Conservation (phyloP, 129 eudicot genomes). For the Chrysanthemum lavandulifolium region DNA sequence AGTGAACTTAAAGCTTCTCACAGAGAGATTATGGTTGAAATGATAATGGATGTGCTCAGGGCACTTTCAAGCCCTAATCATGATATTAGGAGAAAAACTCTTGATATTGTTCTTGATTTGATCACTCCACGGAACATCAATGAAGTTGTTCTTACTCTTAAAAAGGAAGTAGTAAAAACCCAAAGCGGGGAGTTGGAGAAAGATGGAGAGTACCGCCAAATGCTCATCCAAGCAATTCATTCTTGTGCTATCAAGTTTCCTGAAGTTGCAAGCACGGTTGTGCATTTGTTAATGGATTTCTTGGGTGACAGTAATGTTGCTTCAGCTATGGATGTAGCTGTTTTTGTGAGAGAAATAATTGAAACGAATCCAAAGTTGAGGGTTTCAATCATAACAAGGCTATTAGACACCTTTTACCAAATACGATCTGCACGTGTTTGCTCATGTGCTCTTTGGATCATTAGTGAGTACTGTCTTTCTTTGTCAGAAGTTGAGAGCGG, state of each 20-base stretch:
- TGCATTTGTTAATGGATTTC: conserved; percentile 94
- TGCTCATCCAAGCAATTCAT: conserved; percentile 98
- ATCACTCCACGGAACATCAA: conserved; percentile 90
- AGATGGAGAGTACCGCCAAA: conserved; percentile 88
- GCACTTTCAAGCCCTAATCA: conserved; percentile 98
- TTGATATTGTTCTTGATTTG: conserved; percentile 87
- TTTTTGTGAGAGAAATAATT: conserved; percentile 88
- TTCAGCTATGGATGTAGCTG: conserved; percentile 94
- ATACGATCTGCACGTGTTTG: conserved; percentile 96
- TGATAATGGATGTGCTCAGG: conserved; percentile 96
- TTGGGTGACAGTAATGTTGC: conserved; percentile 94
- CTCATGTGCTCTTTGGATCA: conserved; percentile 96
- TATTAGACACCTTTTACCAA: conserved; percentile 89
- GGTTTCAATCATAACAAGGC: conserved; percentile 84
- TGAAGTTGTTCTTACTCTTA: conserved; percentile 84
- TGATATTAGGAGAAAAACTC: conserved; percentile 85
- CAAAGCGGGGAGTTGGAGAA: conserved; percentile 96
- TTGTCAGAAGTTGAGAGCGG: conserved; percentile 96
- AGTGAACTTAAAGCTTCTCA: conserved; percentile 80
- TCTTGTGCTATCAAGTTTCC: conserved; percentile 97
- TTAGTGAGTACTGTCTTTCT: conserved; percentile 95
- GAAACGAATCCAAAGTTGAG: conserved; percentile 89
- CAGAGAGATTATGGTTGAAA: conserved; percentile 83
- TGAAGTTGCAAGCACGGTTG: conserved; percentile 95
- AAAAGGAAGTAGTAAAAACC: conserved; percentile 93